A percentile compares a stretch with the other conserved stretches of the same genome.
These are phyloP conservation scores for Aspergillus pseudoterreus DNA, from an alignment of 2,329 filamentous ascomycete genomes.

Conservation along the genomic window DNA sequence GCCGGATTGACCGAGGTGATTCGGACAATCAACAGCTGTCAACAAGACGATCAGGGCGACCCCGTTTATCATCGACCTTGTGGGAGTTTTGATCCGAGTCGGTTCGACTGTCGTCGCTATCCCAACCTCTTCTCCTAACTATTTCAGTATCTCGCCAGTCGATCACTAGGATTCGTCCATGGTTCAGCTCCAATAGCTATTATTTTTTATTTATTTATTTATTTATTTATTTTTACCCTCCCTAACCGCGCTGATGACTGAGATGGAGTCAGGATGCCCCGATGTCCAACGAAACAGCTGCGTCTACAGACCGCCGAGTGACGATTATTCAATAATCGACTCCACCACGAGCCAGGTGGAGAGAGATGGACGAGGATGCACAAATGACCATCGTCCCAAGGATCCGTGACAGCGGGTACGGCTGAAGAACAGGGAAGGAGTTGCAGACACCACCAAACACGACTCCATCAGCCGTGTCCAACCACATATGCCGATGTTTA, in stretches of 20 bases:
- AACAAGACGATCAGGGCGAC: too few species aligned
- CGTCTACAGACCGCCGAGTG: neutral
- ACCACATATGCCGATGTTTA: neutral
- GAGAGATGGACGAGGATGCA: neutral
- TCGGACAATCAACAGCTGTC: too few species aligned
- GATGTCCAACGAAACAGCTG: neutral
- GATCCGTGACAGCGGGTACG: constrained; percentile 4
- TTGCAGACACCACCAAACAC: neutral
- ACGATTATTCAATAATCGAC: neutral
- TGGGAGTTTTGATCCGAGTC: neutral
- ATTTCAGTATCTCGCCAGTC: neutral
- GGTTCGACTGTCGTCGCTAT: neutral
- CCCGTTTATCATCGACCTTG: neutral
- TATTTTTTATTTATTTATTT: neutral
- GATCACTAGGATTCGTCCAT: neutral
- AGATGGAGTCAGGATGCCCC: neutral
- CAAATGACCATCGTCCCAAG: neutral
- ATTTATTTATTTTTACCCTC: neutral
- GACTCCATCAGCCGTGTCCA: neutral
- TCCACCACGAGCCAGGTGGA: neutral
- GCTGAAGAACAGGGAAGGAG: neutral
- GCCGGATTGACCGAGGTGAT: too few species aligned
- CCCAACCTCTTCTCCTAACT: neutral
- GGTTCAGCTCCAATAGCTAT: neutral
- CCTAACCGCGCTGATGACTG: neutral